Evolutionary conservation across 2,329 filamentous ascomycete species (phyloP), one percentile per base, ranked within the genome.

Genomic region (Byssothecium circinans): DNA sequence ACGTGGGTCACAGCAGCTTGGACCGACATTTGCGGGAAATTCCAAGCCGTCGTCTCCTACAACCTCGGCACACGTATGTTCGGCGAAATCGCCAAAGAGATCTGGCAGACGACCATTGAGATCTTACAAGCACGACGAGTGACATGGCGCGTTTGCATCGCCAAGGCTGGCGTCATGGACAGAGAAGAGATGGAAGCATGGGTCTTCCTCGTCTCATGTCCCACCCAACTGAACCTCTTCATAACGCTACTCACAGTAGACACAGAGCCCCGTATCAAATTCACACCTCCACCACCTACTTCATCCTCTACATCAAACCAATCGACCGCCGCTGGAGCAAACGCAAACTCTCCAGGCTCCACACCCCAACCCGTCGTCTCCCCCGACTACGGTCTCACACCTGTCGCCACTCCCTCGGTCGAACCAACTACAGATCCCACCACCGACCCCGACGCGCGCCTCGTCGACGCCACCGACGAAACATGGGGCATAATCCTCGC

Each of bases 1-100:
- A 77, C 85, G 8, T 95, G 90, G 90, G 74, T 94, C 30, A 86
- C 85, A 11, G 87, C 84, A 5, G 86, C 87, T 0, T 95, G 89
- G 89, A 89, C 86, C 1, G 88, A 95, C 63, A 89, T 84, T 56
- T 81, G 81, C 20, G 89, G 89, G 2, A 83, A 81, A 49, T 83
- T 87, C 51, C 87, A 91, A 65, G 83, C 85, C 56, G 88, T 81
- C 14, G 81, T 84, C 0, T 86, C 87, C 0, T 92, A 91, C 68
- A 89, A 86, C 58, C 74, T 92, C 2, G 65, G 36, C 76, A 85
- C 51, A 79, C 83, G 70, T 75, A 80, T 57, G 75, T 81, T 90
- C 52, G 75, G 75, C 12, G 83, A 88, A 18, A 75, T 91, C n/a
- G 82, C 83, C 1, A 78, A 81, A 39, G 88, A 91, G 60, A 87